phyloP scores from a whole-genome alignment of 768 basidiomycete species.

The Boletus pseudo-olivaceus region DNA sequence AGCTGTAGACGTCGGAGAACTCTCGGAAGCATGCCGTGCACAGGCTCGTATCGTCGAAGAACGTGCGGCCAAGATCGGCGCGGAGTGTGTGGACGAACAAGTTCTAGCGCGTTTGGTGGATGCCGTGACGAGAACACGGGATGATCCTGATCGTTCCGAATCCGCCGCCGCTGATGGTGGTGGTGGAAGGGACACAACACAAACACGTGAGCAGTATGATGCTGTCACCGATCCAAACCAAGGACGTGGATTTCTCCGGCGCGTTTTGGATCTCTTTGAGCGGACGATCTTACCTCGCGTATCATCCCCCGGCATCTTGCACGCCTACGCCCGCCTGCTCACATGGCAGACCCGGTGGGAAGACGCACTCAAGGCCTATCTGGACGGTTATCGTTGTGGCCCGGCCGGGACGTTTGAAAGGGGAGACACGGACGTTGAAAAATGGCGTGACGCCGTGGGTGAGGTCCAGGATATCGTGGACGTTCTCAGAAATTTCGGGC shows the following conservation, averaged over 20 bases:
- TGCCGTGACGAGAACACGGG: slow-evolving; percentile 65
- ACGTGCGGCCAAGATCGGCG: slow-evolving; percentile 39
- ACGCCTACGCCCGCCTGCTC: slow-evolving; percentile 77
- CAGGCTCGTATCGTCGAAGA: slow-evolving; percentile 75
- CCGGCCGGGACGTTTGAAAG: slow-evolving; percentile 56
- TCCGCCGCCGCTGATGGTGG: slow-evolving; percentile 10
- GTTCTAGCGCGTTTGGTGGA: slow-evolving; percentile 87
- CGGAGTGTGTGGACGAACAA: slow-evolving; percentile 72
- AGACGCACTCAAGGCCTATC: slow-evolving; percentile 75
- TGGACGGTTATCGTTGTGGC: slow-evolving; percentile 81
- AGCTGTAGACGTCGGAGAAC: slow-evolving; percentile 88
- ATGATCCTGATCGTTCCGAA: slow-evolving; percentile 29
- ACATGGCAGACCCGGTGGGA: slow-evolving; percentile 70
- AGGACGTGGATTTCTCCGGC: slow-evolving; percentile 62
- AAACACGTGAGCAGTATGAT: slow-evolving; percentile 7
- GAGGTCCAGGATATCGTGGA: slow-evolving; percentile 87
- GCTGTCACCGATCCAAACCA: slow-evolving; percentile 50
- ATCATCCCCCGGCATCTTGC: slow-evolving; percentile 75
- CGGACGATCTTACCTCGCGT: slow-evolving; percentile 77
- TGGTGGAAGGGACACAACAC: slow-evolving; percentile 15
- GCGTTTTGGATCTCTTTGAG: slow-evolving; percentile 72
- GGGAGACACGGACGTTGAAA: slow-evolving; percentile 63
- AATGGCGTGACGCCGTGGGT: slow-evolving; percentile 70
- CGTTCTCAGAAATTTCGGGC: slow-evolving; percentile 79
- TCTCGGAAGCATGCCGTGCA: slow-evolving; percentile 83